phyloP scores from a whole-genome alignment of 2,329 filamentous ascomycete species.

The Basipetospora sp. region DNA sequence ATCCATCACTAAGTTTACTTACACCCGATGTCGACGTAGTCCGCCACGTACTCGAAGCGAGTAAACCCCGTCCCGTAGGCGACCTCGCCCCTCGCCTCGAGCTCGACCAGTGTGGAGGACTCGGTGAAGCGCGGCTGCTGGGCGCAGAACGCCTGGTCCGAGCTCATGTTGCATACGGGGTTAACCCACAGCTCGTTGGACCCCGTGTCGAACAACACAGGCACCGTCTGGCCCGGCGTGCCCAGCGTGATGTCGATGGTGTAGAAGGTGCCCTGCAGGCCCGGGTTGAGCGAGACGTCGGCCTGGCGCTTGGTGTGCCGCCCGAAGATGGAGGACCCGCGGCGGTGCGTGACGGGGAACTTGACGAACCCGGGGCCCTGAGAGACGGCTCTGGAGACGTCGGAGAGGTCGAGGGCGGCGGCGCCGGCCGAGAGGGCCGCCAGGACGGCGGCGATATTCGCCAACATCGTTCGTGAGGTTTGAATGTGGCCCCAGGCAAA shows the following conservation, averaged over 20 bases:
- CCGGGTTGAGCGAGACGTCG: background rate
- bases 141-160: constrained; percentile 13
- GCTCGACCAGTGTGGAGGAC: constrained; percentile 12
- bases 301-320: background rate
- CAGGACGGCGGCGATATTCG: no score
- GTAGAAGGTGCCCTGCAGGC: constrained; percentile 17
- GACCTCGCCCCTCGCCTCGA: constrained; percentile 10
- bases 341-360: background rate
- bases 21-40: constrained; percentile 19
- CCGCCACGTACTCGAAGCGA: constrained; percentile 14
- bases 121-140: constrained; percentile 4
- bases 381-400: no score
- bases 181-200: constrained; percentile 28
- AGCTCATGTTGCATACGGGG: constrained; percentile 17
- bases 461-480: no score
- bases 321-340: background rate
- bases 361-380: background rate
- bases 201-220: constrained; percentile 26
- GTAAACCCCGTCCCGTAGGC: constrained; percentile 18
- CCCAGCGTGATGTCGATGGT: constrained; percentile 24
- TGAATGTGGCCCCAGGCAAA: no score
- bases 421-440: no score
- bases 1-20: no score
- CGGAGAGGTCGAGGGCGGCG: no score
- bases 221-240: constrained; percentile 22